These are phyloP conservation scores for Fusarium marasasianum DNA, from an alignment of 2,329 filamentous ascomycete species.

Conservation along the genomic window DNA sequence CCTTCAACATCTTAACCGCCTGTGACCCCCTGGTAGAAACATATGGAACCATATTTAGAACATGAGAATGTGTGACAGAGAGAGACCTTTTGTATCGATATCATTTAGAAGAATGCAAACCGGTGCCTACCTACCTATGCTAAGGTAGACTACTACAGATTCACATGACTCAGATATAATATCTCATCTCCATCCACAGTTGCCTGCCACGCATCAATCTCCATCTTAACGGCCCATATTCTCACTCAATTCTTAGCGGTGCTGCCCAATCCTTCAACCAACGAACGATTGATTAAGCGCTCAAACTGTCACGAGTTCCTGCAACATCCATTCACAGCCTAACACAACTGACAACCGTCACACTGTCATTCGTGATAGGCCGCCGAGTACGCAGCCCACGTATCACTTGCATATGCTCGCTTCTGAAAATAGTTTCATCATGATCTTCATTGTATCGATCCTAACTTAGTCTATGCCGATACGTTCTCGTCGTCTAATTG, in stretches of 20 bases:
- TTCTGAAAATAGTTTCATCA: conserved; percentile 23
- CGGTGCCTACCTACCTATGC: not conserved
- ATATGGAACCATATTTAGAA: conserved; percentile 5
- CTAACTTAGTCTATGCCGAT: conserved; percentile 28
- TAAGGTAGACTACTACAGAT: too few relatives aligned
- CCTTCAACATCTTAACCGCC: conserved; percentile 30
- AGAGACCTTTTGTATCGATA: not conserved
- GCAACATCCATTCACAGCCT: conserved; percentile 21
- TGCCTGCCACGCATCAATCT: conserved; percentile 30
- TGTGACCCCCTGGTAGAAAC: not conserved
- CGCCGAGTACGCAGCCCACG: conserved; percentile 5
- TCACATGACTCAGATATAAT: conserved; percentile 14
- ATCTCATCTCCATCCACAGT: not conserved
- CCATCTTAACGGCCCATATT: conserved; percentile 19
- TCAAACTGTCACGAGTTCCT: conserved; percentile 21
- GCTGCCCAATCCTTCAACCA: conserved; percentile 30
- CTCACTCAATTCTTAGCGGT: conserved; percentile 24
- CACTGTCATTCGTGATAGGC: conserved; percentile 18
- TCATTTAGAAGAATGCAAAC: not conserved
- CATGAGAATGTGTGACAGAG: conserved; percentile 4
- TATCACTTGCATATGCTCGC: conserved; percentile 32
- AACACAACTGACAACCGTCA: conserved; percentile 27
- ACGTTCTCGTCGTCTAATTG: conserved; percentile 29
- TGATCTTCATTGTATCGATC: conserved; percentile 28
- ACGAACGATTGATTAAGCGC: conserved; percentile 25